A percentile compares a stretch with the other conserved stretches of the same genome.
Conservation (phyloP, 345 rosid species). For the Syzygium grande region DNA sequence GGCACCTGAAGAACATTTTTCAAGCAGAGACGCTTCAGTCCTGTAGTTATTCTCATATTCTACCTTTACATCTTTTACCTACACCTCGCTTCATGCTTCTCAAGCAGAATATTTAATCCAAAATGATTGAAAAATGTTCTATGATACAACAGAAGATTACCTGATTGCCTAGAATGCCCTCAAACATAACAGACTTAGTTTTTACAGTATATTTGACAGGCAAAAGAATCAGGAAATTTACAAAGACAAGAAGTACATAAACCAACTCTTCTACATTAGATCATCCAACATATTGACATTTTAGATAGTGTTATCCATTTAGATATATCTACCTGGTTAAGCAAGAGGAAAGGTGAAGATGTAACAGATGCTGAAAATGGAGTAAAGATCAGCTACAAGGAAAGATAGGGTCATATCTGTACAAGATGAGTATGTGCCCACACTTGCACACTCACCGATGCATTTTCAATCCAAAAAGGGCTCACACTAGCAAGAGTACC, state of each 20-base stretch:
- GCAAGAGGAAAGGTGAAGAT: background rate
- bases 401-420: background rate
- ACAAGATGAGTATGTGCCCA: background rate
- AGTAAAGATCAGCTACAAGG: background rate
- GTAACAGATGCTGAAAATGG: background rate
- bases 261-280: background rate
- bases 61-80: background rate
- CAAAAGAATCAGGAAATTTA: background rate
- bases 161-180: background rate
- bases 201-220: background rate
- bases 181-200: background rate
- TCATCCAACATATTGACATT: background rate
- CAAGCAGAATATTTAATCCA: background rate
- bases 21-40: conserved; percentile 11
- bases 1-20: conserved; percentile 55
- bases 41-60: background rate
- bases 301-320: background rate
- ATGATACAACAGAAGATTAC: background rate
- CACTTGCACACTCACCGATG: background rate
- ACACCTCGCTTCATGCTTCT: background rate
- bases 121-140: background rate
- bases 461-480: background rate
- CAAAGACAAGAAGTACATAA: background rate
- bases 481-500: background rate
- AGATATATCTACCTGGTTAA: background rate